Evolutionary conservation across 1,139 yeast species (phyloP), one percentile per base, ranked within the genome.

Genomic region (Meyerozyma elateridarum): DNA sequence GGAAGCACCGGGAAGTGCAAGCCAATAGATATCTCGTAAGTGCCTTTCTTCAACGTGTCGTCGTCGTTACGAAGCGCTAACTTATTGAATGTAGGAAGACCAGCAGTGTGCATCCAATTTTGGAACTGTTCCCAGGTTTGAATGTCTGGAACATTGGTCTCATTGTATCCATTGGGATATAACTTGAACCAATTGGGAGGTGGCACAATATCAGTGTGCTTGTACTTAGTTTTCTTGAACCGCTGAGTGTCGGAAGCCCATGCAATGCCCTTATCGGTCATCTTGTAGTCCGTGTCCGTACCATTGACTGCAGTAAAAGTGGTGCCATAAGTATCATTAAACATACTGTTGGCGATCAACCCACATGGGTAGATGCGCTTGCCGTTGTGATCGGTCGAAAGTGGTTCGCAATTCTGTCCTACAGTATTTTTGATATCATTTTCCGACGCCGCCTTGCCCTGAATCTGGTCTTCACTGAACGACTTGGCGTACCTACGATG

Each of bases 61-160:
- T 79, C 55, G 53, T 87, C 94, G 54, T 89, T 89, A 52, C 95
- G 76, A 42, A 79, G 65, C 3, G 83, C 87, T 52, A 91, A 64
- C 57, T 88, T 88, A 49, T 85, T 77, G 52, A 93, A 91, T 19
- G 78, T 78, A 7, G 97, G 81, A 40, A 93, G 69, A 1, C 91
- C 97, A 3, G 96, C 82, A 2, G 97, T 81, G 49, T 88, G 79
- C 96, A 91, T 89, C 99, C 99, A 91, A 55, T 89, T 91, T 60
- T 91, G 97, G 53, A 91, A 79, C 49, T 85, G 87, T 39, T 70
- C 76, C 91, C 93, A 82, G 7, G 64, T 60, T 13, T 81, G 69
- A 29, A 85, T 65, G 53, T 91, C 91, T 3, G 97, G 98, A 37
- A 91, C 54, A 52, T 87, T 88, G 8, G 79, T 78, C 17, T 75